Percentiles rank a stretch among this genome's conserved stretches.
These are phyloP conservation scores for Fusarium longipes DNA, from an alignment of 2,329 filamentous ascomycete genomes.

Conservation along the genomic window DNA sequence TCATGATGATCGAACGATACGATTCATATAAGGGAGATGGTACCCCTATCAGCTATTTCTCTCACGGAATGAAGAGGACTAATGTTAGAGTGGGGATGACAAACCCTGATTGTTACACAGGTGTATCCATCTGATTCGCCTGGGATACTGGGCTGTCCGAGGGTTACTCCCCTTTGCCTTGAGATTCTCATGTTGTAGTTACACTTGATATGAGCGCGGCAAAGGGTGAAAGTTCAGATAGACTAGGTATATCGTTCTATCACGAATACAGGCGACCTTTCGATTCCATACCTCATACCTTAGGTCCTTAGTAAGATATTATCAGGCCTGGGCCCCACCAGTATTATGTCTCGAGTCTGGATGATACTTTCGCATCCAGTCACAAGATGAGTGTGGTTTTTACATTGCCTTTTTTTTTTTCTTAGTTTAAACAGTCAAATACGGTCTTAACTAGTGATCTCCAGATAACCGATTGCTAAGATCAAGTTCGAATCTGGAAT, in stretches of 20 bases:
- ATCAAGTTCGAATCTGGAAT: not conserved
- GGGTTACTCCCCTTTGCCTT: slow-evolving; percentile 18
- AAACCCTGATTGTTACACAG: slow-evolving; percentile 9
- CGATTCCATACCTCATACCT: not conserved
- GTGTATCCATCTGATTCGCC: slow-evolving; percentile 4
- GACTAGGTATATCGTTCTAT: slow-evolving; percentile 14
- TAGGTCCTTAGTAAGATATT: not conserved
- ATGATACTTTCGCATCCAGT: too few relatives aligned
- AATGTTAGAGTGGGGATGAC: not conserved
- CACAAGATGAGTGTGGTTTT: too few relatives aligned
- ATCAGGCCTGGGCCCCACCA: not conserved
- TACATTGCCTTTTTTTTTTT: too few relatives aligned
- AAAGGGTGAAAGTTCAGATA: slow-evolving; percentile 21
- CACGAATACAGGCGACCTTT: not conserved
- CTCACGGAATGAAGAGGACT: not conserved
- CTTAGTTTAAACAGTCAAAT: too few relatives aligned
- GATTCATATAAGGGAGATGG: slow-evolving; percentile 6
- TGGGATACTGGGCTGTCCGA: slow-evolving; percentile 24
- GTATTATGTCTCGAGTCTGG: too few relatives aligned
- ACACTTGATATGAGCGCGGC: slow-evolving; percentile 4
- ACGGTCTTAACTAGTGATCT: not conserved
- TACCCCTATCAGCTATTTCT: slow-evolving; percentile 7
- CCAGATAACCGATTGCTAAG: not conserved
- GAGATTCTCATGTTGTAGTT: not conserved
- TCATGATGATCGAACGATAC: slow-evolving; percentile 33